Conservation (phyloP, 2,329 filamentous ascomycete genomes). For the Drechslerella dactyloides region DNA sequence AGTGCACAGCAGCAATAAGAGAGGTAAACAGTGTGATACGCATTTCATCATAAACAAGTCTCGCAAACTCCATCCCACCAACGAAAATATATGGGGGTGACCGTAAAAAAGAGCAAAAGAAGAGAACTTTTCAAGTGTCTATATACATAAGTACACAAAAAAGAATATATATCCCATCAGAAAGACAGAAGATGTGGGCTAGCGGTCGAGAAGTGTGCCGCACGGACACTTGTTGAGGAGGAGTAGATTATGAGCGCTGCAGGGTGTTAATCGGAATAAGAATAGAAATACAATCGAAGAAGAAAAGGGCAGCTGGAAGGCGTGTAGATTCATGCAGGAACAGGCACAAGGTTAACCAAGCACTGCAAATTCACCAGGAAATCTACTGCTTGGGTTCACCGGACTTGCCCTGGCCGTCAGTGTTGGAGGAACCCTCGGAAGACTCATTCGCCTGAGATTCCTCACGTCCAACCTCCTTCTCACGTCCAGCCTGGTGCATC, state of each 20-base stretch:
- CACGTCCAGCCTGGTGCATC: constrained; percentile 90
- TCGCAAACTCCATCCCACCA: constrained; percentile 51
- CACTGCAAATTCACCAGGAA: constrained; percentile 18
- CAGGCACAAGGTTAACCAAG: constrained; percentile 26
- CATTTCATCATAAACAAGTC: constrained; percentile 47
- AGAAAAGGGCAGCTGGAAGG: constrained; percentile 49
- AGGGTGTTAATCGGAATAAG: constrained; percentile 34
- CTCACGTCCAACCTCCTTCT: constrained; percentile 68
- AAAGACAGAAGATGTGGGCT: constrained; percentile 12
- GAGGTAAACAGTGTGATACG: constrained; percentile 54
- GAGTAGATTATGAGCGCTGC: constrained; percentile 52
- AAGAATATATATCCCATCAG: constrained; percentile 31
- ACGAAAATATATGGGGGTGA: constrained; percentile 54
- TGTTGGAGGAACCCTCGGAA: constrained; percentile 68
- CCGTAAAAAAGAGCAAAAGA: constrained; percentile 40
- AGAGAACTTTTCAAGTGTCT: constrained; percentile 52
- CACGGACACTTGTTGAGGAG: constrained; percentile 52
- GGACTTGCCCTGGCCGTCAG: constrained; percentile 53
- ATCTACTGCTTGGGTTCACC: constrained; percentile 70
- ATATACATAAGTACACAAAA: constrained; percentile 39
- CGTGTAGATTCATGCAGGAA: constrained; percentile 31
- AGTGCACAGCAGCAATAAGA: constrained; percentile 55
- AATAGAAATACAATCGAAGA: constrained; percentile 55
- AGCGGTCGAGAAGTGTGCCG: constrained; percentile 51
- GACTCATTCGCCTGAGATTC: constrained; percentile 60